phyloP scores from a whole-genome alignment of 2,329 filamentous ascomycete genomes.

The Ascochyta rabiei region DNA sequence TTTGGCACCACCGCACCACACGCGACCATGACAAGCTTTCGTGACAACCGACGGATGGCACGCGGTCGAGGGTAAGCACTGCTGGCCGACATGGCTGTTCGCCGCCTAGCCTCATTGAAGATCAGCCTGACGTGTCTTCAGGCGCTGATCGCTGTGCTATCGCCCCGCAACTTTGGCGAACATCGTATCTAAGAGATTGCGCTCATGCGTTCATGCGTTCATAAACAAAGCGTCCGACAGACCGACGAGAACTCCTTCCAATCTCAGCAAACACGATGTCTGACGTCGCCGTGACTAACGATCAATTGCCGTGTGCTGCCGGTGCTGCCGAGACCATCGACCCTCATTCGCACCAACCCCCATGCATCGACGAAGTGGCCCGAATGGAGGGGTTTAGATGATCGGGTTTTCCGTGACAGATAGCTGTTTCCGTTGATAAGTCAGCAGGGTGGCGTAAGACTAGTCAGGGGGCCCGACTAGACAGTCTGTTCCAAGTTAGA shows the following conservation, averaged over 20 bases:
- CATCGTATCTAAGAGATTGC: slow-evolving; percentile 12
- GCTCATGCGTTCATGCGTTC: neutral
- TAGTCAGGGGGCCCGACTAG: no score
- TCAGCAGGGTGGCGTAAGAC: no score
- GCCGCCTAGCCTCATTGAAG: neutral
- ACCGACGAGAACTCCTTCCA: neutral
- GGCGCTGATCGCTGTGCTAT: slow-evolving; percentile 9
- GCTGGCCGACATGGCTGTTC: slow-evolving; percentile 8
- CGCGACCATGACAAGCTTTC: slow-evolving; percentile 20
- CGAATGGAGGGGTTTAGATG: no score
- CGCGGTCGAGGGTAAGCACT: slow-evolving; percentile 12
- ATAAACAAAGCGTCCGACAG: neutral
- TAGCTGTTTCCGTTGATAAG: no score
- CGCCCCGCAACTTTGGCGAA: slow-evolving; percentile 4
- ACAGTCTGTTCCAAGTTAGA: no score
- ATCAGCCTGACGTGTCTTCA: slow-evolving; percentile 4
- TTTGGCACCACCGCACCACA: slow-evolving; percentile 9
- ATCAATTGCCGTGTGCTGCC: slow-evolving; percentile 5
- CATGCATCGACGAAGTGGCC: neutral
- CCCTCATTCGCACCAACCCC: neutral
- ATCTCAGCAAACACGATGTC: slow-evolving; percentile 6
- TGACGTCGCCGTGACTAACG: slow-evolving; percentile 12
- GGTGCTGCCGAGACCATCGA: neutral
- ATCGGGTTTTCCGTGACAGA: no score
- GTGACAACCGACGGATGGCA: slow-evolving; percentile 20